phyloP scores from a whole-genome alignment of 192 early-diverging fungal species.

The Coemansia umbellata region DNA sequence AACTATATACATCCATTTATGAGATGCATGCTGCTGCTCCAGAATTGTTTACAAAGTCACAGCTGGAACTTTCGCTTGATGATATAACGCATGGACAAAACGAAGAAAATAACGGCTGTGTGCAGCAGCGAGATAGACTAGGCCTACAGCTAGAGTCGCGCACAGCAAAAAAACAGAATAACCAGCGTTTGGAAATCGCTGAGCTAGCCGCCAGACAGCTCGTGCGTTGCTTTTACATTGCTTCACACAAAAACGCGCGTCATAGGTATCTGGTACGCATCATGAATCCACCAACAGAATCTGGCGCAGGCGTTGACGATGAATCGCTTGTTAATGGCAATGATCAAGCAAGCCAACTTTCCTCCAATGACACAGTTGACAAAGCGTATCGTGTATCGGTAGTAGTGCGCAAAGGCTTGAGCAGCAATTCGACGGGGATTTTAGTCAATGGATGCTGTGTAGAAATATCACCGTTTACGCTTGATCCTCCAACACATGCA shows the following conservation, averaged over 20 bases:
- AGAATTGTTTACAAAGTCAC: constrained; percentile 29
- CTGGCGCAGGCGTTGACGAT: not conserved
- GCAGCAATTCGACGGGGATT: not conserved
- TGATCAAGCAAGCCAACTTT: no score
- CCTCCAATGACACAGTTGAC: no score
- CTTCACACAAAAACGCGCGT: constrained; percentile 16
- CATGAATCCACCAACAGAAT: constrained; percentile 18
- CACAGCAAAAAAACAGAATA: not conserved
- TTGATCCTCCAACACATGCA: constrained; percentile 18
- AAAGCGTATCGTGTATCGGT: constrained; percentile 17
- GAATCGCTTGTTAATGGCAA: no score
- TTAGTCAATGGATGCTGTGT: constrained; percentile 24
- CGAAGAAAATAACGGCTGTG: no score
- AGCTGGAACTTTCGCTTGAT: constrained; percentile 8
- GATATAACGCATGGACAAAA: not conserved
- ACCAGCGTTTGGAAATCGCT: not conserved
- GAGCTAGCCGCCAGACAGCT: constrained; percentile 22
- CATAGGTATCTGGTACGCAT: constrained; percentile 37
- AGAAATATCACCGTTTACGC: constrained; percentile 18
- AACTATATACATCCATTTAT: constrained; percentile 9
- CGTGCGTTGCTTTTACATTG: constrained; percentile 33
- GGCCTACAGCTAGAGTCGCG: not conserved
- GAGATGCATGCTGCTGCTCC: constrained; percentile 28
- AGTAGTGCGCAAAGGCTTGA: constrained; percentile 16
- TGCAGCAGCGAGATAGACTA: no score